A percentile compares a stretch with the other conserved stretches of the same genome.
These are phyloP conservation scores for Truncatella angustata DNA, from an alignment of 2,329 filamentous ascomycete species.

Conservation along the genomic window DNA sequence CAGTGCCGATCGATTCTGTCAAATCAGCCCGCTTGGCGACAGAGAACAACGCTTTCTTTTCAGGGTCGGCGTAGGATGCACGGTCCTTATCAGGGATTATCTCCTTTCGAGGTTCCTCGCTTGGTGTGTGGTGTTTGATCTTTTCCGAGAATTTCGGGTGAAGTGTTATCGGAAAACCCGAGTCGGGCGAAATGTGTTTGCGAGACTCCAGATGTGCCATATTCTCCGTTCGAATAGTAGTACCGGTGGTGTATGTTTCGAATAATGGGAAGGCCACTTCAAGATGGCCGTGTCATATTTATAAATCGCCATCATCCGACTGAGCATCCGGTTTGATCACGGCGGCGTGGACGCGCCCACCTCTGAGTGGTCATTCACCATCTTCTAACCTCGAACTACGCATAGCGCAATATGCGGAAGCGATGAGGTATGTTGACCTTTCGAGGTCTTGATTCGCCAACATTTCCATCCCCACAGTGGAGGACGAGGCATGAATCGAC, in stretches of 20 bases:
- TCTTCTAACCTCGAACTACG: not conserved
- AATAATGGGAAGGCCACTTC: no score
- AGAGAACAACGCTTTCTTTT: conserved; percentile 38
- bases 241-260: no score
- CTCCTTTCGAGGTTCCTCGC: conserved; percentile 33
- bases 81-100: conserved; percentile 28
- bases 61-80: conserved; percentile 38
- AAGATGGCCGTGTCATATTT: no score
- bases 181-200: conserved; percentile 48
- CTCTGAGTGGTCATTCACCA: no score
- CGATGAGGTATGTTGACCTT: not conserved
- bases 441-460: not conserved
- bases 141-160: conserved; percentile 47
- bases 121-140: conserved; percentile 38
- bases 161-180: conserved; percentile 42
- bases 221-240: no score
- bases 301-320: no score
- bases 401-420: not conserved
- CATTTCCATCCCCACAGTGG: not conserved
- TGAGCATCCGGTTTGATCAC: no score
- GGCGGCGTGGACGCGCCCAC: no score
- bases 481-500: not conserved
- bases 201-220: conserved; percentile 41
- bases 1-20: conserved; percentile 40
- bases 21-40: conserved; percentile 35